Conservation (phyloP, 139 green algal genomes). For the Tetraselmis striata region DNA sequence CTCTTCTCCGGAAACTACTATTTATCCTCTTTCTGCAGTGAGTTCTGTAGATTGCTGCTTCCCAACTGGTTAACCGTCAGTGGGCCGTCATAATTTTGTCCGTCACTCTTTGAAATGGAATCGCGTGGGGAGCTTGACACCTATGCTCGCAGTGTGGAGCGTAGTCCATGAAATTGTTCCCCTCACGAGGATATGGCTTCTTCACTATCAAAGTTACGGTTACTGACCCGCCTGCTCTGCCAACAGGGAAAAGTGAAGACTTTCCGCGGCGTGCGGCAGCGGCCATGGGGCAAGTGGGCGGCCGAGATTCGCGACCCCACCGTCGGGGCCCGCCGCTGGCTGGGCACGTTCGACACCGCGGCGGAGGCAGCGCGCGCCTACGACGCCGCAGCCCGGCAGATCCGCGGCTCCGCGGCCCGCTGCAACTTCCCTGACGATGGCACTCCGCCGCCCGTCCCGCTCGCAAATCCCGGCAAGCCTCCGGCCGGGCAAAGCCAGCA, state of each 20-base stretch:
- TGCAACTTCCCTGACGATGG: constrained; percentile 80
- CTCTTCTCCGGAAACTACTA: too few relatives aligned
- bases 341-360: constrained; percentile 94
- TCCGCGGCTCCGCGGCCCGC: constrained; percentile 70
- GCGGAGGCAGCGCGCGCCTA: constrained; percentile 90
- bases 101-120: too few relatives aligned
- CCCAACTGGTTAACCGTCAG: too few relatives aligned
- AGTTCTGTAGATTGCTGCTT: too few relatives aligned
- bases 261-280: constrained; percentile 89
- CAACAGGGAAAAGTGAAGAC: constrained; percentile 78
- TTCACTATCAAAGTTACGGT: too few relatives aligned
- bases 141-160: too few relatives aligned
- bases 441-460: neutral
- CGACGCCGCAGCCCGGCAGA: constrained; percentile 81
- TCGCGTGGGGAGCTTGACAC: too few relatives aligned
- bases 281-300: constrained; percentile 96
- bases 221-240: too few relatives aligned
- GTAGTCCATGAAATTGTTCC: too few relatives aligned
- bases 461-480: neutral
- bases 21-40: too few relatives aligned
- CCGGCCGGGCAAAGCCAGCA: neutral
- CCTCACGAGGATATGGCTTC: too few relatives aligned
- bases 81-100: too few relatives aligned
- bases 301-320: constrained; percentile 96
- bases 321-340: constrained; percentile 77